phyloP scores from a whole-genome alignment of 768 basidiomycete species.

The Cyathus striatus region DNA sequence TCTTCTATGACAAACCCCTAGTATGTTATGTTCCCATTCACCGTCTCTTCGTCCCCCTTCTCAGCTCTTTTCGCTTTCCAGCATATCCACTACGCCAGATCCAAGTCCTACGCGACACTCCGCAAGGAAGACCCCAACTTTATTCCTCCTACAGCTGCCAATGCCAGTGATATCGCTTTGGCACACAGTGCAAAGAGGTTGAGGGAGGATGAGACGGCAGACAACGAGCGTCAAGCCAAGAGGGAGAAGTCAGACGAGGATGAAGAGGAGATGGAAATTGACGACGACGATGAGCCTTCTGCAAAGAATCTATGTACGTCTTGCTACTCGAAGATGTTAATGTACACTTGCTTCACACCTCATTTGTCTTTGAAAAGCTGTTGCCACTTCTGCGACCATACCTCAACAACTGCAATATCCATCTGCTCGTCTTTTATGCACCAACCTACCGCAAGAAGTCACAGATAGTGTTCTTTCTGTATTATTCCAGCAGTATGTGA shows the following conservation, averaged over 20 bases:
- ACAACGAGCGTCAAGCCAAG: constrained; percentile 56
- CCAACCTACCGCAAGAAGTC: constrained; percentile 88
- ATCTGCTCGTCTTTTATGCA: constrained; percentile 64
- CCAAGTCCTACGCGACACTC: constrained; percentile 82
- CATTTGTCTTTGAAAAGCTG: constrained; percentile 24
- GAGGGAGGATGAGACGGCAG: constrained; percentile 57
- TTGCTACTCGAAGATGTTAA: constrained; percentile 16
- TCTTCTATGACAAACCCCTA: constrained; percentile 89
- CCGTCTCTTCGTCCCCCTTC: constrained; percentile 3
- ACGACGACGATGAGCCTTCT: constrained; percentile 73
- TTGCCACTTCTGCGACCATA: constrained; percentile 28
- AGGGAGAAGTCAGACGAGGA: constrained; percentile 69
- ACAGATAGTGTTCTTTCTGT: constrained; percentile 83
- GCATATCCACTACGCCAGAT: constrained; percentile 90
- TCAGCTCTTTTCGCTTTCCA: constrained; percentile 23
- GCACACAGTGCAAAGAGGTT: constrained; percentile 55
- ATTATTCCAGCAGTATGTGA: constrained; percentile 85
- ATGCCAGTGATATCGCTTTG: constrained; percentile 42
- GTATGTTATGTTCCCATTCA: constrained; percentile 43
- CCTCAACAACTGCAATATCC: constrained; percentile 49
- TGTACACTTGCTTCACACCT: constrained; percentile 23
- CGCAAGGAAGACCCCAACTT: constrained; percentile 78
- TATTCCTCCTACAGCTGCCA: constrained; percentile 62
- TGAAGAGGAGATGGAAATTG: constrained; percentile 92
- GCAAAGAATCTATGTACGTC: constrained; percentile 42